Evolutionary conservation across 1,284 basidiomycete genomes (phyloP), one percentile per base, ranked within the genome.

Genomic region (Cutaneotrichosporon dermatis): DNA sequence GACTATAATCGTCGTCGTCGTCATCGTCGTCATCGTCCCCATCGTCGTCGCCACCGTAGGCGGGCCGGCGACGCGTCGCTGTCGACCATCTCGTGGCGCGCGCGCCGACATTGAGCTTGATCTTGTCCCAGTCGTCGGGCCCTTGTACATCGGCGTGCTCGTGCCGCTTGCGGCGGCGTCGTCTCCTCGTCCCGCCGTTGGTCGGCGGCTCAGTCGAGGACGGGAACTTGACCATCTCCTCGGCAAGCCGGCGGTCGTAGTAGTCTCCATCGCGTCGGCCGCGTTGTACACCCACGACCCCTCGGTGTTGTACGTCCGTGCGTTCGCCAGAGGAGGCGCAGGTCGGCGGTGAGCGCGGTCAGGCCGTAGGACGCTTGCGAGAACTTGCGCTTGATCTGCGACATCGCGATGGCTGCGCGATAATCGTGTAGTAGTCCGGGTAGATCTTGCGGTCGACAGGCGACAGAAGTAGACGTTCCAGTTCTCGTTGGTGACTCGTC

Each of bases 261-360:
- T 87, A 86, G 70, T 88, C 80, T 93, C 88, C 87, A 95, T 90
- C 78, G 90, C 88, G 56, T 90, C 86, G 2, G 95, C 93, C 66
- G 97, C 92, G 65, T 90, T 83, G 79, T 92, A 96, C 36, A 98
- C 93, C 87, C 90, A 89, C 0, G 90, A 92, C 2, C 69, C 76
- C 55, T 76, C 73, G 57, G 72, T 55, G 76, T 94, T 90, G 80
- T 92, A 95, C 43, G 85, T 89, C 70, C 89, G 85, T 4, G 95
- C 94, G 73, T 99, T 99, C 73, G 85, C 77, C 95, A 95, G 88
- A 98, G 92, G 54, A 92, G 83, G 62, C 79, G 75, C 67, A 91
- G 91, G 78, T 98, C 94, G 53, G 86, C 84, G 55, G 84, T 83
- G 80, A 88, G 93, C 52, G 83, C 80, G 40, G 84, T 80, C 45